These are phyloP conservation scores for Boletus rubescentipes DNA, from an alignment of 768 basidiomycete genomes.

Conservation along the genomic window DNA sequence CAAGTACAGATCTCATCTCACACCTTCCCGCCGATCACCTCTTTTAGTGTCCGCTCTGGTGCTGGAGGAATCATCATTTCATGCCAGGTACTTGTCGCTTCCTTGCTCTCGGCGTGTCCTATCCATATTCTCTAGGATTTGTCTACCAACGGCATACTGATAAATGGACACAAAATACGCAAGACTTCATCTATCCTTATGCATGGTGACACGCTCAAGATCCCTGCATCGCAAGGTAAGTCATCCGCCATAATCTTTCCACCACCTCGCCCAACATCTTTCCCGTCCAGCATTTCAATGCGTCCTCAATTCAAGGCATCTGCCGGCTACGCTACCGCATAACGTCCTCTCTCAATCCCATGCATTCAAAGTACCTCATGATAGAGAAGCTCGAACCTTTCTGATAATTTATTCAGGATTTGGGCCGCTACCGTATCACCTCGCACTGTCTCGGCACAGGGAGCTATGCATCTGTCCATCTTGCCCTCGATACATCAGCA, in stretches of 20 bases:
- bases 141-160: constrained; percentile 71
- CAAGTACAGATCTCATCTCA: constrained; percentile 32
- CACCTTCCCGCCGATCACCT: neutral
- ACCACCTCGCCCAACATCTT: neutral
- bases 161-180: constrained; percentile 69
- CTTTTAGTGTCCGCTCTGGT: constrained; percentile 60
- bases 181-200: constrained; percentile 70
- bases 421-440: constrained; percentile 72
- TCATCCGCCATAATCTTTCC: neutral
- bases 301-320: constrained; percentile 52
- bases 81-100: constrained; percentile 54
- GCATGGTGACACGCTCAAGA: constrained; percentile 69
- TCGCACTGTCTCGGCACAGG: constrained; percentile 79
- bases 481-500: constrained; percentile 63
- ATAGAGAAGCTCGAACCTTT: neutral
- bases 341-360: constrained; percentile 57
- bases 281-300: constrained; percentile 60
- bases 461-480: constrained; percentile 79
- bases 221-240: constrained; percentile 65
- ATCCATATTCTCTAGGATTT: constrained; percentile 49
- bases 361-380: constrained; percentile 48
- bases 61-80: constrained; percentile 75
- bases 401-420: constrained; percentile 38
- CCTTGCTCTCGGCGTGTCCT: neutral
- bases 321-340: constrained; percentile 53